Evolutionary conservation across 129 eudicot species (phyloP).

Genomic region (Lactuca sativa): DNA sequence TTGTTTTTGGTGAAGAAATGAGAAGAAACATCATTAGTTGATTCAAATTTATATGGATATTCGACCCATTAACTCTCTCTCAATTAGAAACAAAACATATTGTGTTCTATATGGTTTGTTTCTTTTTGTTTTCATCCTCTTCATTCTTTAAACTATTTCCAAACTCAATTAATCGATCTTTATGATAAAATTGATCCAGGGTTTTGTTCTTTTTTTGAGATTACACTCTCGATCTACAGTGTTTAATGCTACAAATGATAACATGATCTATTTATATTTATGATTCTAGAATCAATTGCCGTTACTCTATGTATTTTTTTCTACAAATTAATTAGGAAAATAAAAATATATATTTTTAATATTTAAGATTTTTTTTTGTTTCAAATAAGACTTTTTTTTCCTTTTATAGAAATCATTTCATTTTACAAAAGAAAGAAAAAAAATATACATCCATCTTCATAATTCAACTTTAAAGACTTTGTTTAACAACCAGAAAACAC

Average conservation of each 20-base stretch:
- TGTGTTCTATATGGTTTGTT: slow-evolving; percentile 56
- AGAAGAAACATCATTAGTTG: slow-evolving; percentile 28
- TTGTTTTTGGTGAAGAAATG: slow-evolving; percentile 41
- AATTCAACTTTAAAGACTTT: not conserved
- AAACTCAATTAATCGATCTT: slow-evolving; percentile 25
- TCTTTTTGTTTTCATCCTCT: slow-evolving; percentile 43
- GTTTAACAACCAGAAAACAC: slow-evolving; percentile 24
- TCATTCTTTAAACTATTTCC: not conserved
- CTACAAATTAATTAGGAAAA: slow-evolving; percentile 2
- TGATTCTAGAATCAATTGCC: slow-evolving; percentile 49
- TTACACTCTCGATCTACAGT: slow-evolving; percentile 37
- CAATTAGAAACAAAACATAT: slow-evolving; percentile 39
- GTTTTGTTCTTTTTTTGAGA: slow-evolving; percentile 23
- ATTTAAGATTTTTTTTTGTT: slow-evolving; percentile 29
- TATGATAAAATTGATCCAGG: slow-evolving; percentile 8
- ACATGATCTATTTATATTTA: slow-evolving; percentile 30
- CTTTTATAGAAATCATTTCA: slow-evolving; percentile 37
- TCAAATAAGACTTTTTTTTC: slow-evolving; percentile 40
- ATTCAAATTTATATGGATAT: slow-evolving; percentile 45
- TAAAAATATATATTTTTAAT: slow-evolving; percentile 1
- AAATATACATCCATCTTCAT: slow-evolving; percentile 13
- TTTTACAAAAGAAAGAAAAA: slow-evolving; percentile 26
- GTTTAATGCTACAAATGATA: slow-evolving; percentile 28
- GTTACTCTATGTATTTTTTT: slow-evolving; percentile 5
- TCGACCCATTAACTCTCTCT: slow-evolving; percentile 42